Base-by-base conservation (phyloP, 2,329 filamentous ascomycete genomes). In the Scytalidium lignicola region DNA sequence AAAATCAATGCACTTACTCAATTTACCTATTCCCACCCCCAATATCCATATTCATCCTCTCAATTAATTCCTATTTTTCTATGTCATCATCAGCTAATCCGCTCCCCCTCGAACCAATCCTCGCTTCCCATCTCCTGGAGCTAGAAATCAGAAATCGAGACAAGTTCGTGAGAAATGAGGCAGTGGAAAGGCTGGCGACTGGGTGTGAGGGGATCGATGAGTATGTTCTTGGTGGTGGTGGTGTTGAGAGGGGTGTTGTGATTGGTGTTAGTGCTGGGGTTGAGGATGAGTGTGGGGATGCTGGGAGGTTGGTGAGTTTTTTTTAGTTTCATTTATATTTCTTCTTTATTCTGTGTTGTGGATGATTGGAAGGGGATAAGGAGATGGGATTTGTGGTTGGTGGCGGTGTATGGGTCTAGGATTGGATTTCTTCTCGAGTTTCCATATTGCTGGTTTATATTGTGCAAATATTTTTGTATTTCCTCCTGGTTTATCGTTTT, bases 141-240 rank as follows among this genome's bases (percentile, higher is more conserved):
- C 39, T 58, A 6, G 61, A 62, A 44, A 44, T 53, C 18, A 46
- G 51, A 42, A 55, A 61, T 32, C 39, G 54, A n/a, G 21, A 26
- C 4, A 44, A 53, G 2, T 47, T 47, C 39, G 7, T 15, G 59
- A 61, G 41, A 18, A 47, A 2, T 10, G 46, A 12, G 15, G 44
- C n/a, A 50, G 50, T 1, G 17, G 55, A 45, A 20, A 57, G 56
- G 39, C 41, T 62, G 7, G 51, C 40, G 9, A 57, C 55, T n/a
- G 61, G 55, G n/a, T 62, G 58, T 51, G 29, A 2, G 19, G 58
- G 56, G 18, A 50, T 58, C 20, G 60, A 64, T 52, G 55, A 58
- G 37, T 40, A 64, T 21, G 52, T 65, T 18, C 53, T 55, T 46
- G 53, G 53, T 44, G 55, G 49, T 6, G 32, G 32, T 9, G 43